Percentiles rank a stretch among this genome's conserved stretches.
Conservation (phyloP, 768 basidiomycete genomes). For the Fibroporia radiculosa region DNA sequence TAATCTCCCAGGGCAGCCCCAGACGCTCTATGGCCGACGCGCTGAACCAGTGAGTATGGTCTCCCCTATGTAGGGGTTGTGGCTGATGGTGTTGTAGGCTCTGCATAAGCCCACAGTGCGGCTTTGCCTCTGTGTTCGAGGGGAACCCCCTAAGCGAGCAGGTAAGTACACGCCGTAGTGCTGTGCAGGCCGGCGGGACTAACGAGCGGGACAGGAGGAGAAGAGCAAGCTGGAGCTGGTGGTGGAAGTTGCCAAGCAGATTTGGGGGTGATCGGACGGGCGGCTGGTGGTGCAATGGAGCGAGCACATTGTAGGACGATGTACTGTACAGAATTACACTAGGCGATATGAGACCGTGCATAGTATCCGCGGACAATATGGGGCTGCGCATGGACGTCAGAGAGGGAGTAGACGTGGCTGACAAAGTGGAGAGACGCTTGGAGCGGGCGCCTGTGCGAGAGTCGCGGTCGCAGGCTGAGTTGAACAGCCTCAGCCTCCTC, state of each 20-base stretch:
- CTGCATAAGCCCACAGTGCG: conserved; percentile 41
- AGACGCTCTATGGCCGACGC: conserved; percentile 31
- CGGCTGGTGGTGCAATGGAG: background rate
- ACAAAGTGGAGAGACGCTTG: no score
- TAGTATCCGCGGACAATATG: no score
- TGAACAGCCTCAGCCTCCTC: no score
- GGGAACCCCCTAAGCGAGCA: conserved; percentile 33
- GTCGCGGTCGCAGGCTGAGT: no score
- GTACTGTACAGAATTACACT: background rate
- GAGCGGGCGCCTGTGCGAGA: no score
- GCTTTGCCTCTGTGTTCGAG: conserved; percentile 39
- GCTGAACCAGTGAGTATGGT: conserved; percentile 25
- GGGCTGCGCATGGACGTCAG: no score
- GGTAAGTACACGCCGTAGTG: conserved; percentile 4
- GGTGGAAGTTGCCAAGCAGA: conserved; percentile 27
- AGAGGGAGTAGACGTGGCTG: no score
- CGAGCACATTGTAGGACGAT: background rate
- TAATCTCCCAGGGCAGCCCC: conserved; percentile 27
- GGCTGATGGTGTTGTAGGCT: conserved; percentile 21
- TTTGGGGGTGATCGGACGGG: conserved; percentile 22
- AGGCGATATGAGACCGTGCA: no score
- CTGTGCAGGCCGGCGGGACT: background rate
- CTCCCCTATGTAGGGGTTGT: background rate
- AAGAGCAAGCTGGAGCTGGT: conserved; percentile 28
- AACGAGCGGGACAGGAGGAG: conserved; percentile 23